Conservation (phyloP, 2,329 filamentous ascomycete genomes). For the Coniochaeta sp. region DNA sequence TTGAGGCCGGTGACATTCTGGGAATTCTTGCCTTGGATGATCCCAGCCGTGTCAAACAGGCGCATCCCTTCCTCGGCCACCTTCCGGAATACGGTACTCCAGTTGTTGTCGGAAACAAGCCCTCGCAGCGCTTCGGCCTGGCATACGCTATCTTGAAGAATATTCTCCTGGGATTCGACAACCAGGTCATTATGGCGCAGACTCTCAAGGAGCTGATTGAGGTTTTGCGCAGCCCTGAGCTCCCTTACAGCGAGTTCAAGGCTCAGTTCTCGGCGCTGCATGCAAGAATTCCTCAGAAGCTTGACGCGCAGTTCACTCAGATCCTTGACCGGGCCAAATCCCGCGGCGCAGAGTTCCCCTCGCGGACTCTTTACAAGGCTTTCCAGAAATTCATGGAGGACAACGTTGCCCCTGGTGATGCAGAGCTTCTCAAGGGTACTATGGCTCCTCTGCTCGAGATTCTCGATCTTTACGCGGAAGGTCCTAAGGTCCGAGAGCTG, state of each 20-base stretch:
- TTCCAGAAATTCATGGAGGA: slow-evolving; percentile 87
- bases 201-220: slow-evolving; percentile 85
- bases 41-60: slow-evolving; percentile 92
- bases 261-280: slow-evolving; percentile 95
- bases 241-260: slow-evolving; percentile 95
- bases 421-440: slow-evolving; percentile 62
- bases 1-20: slow-evolving; percentile 97
- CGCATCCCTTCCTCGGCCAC: slow-evolving; percentile 85
- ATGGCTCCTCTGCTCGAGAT: slow-evolving; percentile 72
- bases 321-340: slow-evolving; percentile 77
- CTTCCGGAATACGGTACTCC: slow-evolving; percentile 82
- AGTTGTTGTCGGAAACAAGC: slow-evolving; percentile 82
- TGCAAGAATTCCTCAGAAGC: slow-evolving; percentile 90
- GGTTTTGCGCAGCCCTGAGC: slow-evolving; percentile 79
- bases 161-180: slow-evolving; percentile 91
- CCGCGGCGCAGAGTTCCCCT: slow-evolving; percentile 81
- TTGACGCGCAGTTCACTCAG: slow-evolving; percentile 74
- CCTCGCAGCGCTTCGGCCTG: slow-evolving; percentile 76
- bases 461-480: slow-evolving; percentile 74
- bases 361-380: slow-evolving; percentile 76
- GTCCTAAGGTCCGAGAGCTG: slow-evolving; percentile 86
- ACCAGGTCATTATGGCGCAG: slow-evolving; percentile 88
- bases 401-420: slow-evolving; percentile 66
- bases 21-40: slow-evolving; percentile 94
- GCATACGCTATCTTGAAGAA: slow-evolving; percentile 73